Conservation (phyloP, 1,284 basidiomycete genomes). For the Ustilago lituana region DNA sequence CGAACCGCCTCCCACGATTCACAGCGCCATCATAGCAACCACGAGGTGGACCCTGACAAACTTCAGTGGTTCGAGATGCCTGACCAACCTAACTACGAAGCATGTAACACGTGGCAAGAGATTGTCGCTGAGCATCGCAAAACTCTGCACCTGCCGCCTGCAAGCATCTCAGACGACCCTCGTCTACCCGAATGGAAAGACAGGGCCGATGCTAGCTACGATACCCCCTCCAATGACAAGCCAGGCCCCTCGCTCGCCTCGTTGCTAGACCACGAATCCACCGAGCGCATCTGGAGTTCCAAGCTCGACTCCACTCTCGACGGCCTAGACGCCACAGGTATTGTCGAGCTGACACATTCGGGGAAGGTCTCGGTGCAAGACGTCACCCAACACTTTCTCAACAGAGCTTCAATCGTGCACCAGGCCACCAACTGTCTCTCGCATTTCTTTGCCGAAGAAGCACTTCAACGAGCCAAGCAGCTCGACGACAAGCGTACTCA, state of each 20-base stretch:
- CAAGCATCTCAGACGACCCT: slow-evolving; percentile 10
- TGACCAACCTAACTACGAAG: not conserved
- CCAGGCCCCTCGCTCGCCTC: slow-evolving; percentile 25
- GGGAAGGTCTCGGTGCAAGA: slow-evolving; percentile 21
- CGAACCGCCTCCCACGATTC: too few relatives aligned
- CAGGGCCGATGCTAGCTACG: slow-evolving; percentile 7
- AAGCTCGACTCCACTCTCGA: slow-evolving; percentile 11
- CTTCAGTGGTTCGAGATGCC: too few relatives aligned
- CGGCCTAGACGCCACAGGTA: slow-evolving; percentile 27
- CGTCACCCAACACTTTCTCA: slow-evolving; percentile 26
- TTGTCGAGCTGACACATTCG: slow-evolving; percentile 19
- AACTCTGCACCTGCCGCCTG: slow-evolving; percentile 3
- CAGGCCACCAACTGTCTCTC: slow-evolving; percentile 51
- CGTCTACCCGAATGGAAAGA: slow-evolving; percentile 16
- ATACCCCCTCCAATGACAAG: slow-evolving; percentile 6
- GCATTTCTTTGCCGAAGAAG: slow-evolving; percentile 30
- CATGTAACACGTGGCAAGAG: slow-evolving; percentile 20
- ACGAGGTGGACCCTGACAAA: too few relatives aligned
- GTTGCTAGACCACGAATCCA: slow-evolving; percentile 11
- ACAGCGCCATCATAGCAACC: too few relatives aligned
- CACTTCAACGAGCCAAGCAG: slow-evolving; percentile 15
- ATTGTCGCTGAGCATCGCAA: slow-evolving; percentile 26
- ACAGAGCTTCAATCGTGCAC: slow-evolving; percentile 38
- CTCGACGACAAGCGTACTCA: slow-evolving; percentile 26
- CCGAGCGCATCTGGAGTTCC: slow-evolving; percentile 16